Evolutionary conservation across 1,139 yeast genomes (phyloP), one percentile per base, ranked within the genome.

Genomic region (Komagataea norvegica): DNA sequence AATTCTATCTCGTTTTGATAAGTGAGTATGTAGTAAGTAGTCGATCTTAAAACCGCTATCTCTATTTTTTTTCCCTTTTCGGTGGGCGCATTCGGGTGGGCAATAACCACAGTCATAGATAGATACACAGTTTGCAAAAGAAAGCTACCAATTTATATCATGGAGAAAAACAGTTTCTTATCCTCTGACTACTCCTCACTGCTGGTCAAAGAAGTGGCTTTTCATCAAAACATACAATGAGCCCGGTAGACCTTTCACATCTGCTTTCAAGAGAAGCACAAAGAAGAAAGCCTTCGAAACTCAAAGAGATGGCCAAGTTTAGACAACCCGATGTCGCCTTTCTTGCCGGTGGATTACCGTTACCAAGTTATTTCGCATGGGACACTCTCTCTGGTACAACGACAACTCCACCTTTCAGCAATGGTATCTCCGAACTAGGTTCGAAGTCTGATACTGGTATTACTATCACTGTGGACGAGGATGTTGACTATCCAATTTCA

Each of bases 301-400:
- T 89, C 57, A 89, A 88, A 64, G 91, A 93, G 13, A 82, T 87
- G 67, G 77, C 74, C 56, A 79, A 79, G 63, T 81, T 69, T 57
- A 67, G 68, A 31, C 69, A 73, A 46, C 94, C 94, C 29, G 77
- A 79, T 32, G 70, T 89, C 59, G 76, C 87, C 37, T 86, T 86
- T 55, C 74, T 89, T 44, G 96, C 95, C 39, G 96, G 96, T 45
- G 97, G 96, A 2, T 72, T 89, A 50, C 97, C 97, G 16, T 67
- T 84, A 52, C 67, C 95, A 8, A 85, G 79, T 46, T 80, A 82
- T 59, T 89, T 89, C 70, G 96, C 97, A 27, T 84, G 87, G 72
- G 85, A 85, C 51, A 72, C 74, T 45, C 55, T 86, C 29, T 56
- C 68, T 17, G 79, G 79, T 14, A 75, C 75, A 37, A 65, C 85